These are phyloP conservation scores for Geranium brycei DNA, from an alignment of 345 rosid species.

Conservation along the genomic window DNA sequence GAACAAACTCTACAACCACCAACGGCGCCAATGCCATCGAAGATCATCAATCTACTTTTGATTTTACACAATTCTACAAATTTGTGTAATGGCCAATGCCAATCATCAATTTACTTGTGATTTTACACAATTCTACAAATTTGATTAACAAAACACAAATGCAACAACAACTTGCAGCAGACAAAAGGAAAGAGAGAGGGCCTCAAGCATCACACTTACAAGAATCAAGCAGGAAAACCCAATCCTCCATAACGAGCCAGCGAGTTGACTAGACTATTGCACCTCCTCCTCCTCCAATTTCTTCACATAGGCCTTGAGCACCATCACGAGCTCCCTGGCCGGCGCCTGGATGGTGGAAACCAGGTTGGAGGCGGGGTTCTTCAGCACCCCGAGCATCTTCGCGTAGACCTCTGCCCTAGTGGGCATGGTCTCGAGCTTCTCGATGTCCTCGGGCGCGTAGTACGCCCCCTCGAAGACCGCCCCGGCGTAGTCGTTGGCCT, in stretches of 20 bases:
- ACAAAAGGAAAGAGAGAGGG: no score
- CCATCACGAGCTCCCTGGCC: conserved; percentile 67
- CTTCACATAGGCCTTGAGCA: conserved; percentile 70
- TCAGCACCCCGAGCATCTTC: conserved; percentile 68
- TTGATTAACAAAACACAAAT: no score
- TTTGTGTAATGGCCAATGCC: no score
- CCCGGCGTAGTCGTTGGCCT: conserved; percentile 64
- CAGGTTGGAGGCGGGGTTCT: conserved; percentile 62
- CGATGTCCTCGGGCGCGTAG: conserved; percentile 68
- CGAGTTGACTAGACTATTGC: conserved; percentile 22
- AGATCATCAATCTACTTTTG: no score
- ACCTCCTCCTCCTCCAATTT: conserved; percentile 85
- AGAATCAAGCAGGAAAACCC: no score
- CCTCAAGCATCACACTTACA: no score
- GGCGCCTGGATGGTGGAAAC: conserved; percentile 87
- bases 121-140: no score
- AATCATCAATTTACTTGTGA: no score
- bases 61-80: no score
- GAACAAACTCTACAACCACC: no score
- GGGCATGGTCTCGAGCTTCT: conserved; percentile 65
- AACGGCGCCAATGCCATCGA: no score
- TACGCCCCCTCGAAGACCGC: conserved; percentile 90
- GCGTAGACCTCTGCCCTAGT: conserved; percentile 77
- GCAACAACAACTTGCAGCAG: no score
- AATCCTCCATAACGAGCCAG: neutral